These are phyloP conservation scores for Colletotrichum caudatum DNA, from an alignment of 2,329 filamentous ascomycete species.

Conservation along the genomic window DNA sequence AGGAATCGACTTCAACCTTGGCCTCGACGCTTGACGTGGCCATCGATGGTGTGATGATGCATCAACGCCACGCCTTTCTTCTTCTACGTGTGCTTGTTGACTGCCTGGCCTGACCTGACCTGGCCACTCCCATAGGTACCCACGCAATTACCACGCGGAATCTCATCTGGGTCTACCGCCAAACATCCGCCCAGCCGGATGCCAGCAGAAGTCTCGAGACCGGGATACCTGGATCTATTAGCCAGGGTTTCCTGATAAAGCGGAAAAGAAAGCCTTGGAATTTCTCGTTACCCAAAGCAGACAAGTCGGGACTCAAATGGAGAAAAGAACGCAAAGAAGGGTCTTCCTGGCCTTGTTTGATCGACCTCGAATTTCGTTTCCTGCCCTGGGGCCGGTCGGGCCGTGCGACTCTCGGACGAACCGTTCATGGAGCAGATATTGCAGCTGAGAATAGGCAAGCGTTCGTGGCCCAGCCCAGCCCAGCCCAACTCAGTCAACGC, in stretches of 20 bases:
- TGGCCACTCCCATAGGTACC: not conserved
- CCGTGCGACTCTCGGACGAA: slow-evolving; percentile 11
- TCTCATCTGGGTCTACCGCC: slow-evolving; percentile 11
- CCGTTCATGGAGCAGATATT: slow-evolving; percentile 21
- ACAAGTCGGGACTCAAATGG: slow-evolving; percentile 2
- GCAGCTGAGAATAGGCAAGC: slow-evolving; percentile 12
- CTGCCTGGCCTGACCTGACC: not conserved
- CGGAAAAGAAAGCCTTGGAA: slow-evolving; percentile 30
- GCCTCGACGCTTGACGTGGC: slow-evolving; percentile 10
- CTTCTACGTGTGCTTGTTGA: slow-evolving; percentile 14
- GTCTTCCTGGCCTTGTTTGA: slow-evolving; percentile 25
- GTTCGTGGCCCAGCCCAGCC: slow-evolving; percentile 8
- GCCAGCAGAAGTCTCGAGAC: slow-evolving; percentile 14
- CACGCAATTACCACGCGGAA: slow-evolving; percentile 6
- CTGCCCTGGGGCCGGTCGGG: not conserved
- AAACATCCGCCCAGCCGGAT: slow-evolving; percentile 18
- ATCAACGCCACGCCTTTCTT: slow-evolving; percentile 33
- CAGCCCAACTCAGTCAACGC: slow-evolving; percentile 1
- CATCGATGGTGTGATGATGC: slow-evolving; percentile 34
- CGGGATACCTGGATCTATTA: slow-evolving; percentile 13
- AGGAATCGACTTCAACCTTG: not conserved
- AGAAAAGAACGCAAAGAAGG: slow-evolving; percentile 34
- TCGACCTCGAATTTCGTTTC: slow-evolving; percentile 6
- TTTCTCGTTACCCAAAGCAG: slow-evolving; percentile 23
- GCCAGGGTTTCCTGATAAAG: slow-evolving; percentile 14